phyloP scores from a whole-genome alignment of 2,329 filamentous ascomycete genomes.

The Leptosphaerulina australis region DNA sequence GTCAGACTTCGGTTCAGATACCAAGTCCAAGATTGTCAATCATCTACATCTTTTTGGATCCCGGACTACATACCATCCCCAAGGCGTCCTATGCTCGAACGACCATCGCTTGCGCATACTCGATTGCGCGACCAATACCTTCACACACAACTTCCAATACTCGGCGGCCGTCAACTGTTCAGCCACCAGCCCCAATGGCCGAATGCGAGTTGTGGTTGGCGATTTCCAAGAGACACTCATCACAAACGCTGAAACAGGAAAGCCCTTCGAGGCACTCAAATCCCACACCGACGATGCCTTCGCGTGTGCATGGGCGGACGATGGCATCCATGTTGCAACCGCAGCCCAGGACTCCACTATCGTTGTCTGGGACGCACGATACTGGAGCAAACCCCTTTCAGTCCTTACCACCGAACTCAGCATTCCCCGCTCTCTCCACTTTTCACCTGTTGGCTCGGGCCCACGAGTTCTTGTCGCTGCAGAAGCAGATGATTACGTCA shows the following conservation, averaged over 20 bases:
- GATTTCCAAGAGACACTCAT: conserved; percentile 71
- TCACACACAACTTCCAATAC: conserved; percentile 63
- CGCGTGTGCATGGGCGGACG: conserved; percentile 78
- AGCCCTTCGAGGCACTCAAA: conserved; percentile 61
- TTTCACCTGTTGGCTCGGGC: conserved; percentile 73
- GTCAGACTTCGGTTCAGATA: conserved; percentile 55
- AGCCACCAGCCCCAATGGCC: conserved; percentile 72
- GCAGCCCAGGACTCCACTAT: conserved; percentile 76
- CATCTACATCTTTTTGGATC: conserved; percentile 61
- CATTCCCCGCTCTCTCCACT: conserved; percentile 70
- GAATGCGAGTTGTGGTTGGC: conserved; percentile 74
- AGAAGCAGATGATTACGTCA: conserved; percentile 76
- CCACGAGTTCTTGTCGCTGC: conserved; percentile 71
- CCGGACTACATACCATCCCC: conserved; percentile 56
- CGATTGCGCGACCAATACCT: conserved; percentile 63
- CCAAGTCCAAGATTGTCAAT: conserved; percentile 62
- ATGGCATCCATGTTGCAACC: conserved; percentile 77
- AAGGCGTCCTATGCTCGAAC: conserved; percentile 64
- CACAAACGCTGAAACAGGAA: conserved; percentile 70
- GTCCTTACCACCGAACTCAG: conserved; percentile 70
- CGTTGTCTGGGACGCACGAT: conserved; percentile 77
- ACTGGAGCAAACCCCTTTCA: conserved; percentile 63
- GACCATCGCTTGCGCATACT: conserved; percentile 61
- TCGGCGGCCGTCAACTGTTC: conserved; percentile 73
- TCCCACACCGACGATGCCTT: conserved; percentile 76